Evolutionary conservation across 352 stramenopile species (phyloP).

Genomic region (Phytophthora ohioensis): DNA sequence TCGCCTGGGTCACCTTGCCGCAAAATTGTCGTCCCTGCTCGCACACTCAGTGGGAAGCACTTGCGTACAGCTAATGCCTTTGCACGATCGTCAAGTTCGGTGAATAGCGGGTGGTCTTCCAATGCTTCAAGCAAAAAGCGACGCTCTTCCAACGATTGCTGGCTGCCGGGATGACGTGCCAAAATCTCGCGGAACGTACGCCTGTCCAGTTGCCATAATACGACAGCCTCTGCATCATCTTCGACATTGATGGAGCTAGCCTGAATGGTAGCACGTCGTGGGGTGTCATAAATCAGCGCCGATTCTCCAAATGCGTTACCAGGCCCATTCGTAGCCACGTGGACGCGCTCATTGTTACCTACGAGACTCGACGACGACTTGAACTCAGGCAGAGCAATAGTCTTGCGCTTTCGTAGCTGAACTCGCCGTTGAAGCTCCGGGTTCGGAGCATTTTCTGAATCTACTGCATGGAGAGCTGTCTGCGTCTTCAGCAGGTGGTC

Average conservation of each 20-base stretch:
- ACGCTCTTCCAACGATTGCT: slow-evolving; percentile 83
- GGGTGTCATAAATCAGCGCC: slow-evolving; percentile 86
- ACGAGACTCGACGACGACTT: slow-evolving; percentile 67
- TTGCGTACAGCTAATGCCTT: slow-evolving; percentile 86
- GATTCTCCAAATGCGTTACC: slow-evolving; percentile 86
- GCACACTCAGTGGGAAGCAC: slow-evolving; percentile 79
- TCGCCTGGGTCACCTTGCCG: slow-evolving; percentile 83
- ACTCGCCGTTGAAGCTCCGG: slow-evolving; percentile 25
- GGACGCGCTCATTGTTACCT: slow-evolving; percentile 71
- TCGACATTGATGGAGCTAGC: slow-evolving; percentile 24
- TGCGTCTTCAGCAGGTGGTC: slow-evolving; percentile 66
- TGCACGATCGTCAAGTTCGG: slow-evolving; percentile 73
- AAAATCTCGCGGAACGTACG: slow-evolving; percentile 66
- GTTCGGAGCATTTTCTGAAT: slow-evolving; percentile 21
- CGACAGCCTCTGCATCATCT: slow-evolving; percentile 43
- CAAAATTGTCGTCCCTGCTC: slow-evolving; percentile 69
- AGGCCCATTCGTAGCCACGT: slow-evolving; percentile 83
- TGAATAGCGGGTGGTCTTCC: slow-evolving; percentile 79
- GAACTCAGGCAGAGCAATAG: slow-evolving; percentile 75
- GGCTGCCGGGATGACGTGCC: slow-evolving; percentile 65
- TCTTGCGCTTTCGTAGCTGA: slow-evolving; percentile 70
- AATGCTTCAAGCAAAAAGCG: slow-evolving; percentile 77
- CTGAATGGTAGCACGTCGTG: slow-evolving; percentile 75
- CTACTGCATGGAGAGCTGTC: slow-evolving; percentile 29
- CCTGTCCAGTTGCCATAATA: slow-evolving; percentile 86